Evolutionary conservation across 345 rosid genomes (phyloP).

Genomic region (Balakata baccata): DNA sequence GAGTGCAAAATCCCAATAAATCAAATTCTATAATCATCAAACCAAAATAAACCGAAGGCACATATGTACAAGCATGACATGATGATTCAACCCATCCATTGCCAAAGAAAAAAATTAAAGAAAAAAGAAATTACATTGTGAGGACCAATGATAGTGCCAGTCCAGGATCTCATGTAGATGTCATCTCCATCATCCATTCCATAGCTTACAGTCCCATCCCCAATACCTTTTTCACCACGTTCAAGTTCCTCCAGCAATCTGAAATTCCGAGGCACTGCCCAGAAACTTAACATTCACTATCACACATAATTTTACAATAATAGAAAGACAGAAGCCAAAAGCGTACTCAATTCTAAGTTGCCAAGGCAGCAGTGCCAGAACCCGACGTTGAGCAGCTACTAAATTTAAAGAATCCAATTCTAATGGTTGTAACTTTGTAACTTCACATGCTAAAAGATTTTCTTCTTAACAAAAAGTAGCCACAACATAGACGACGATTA

Average conservation of each 20-base stretch:
- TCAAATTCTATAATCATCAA: background rate
- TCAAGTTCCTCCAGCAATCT: constrained; percentile 86
- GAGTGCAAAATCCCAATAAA: background rate
- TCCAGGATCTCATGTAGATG: constrained; percentile 89
- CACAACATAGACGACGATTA: background rate
- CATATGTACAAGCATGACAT: constrained; percentile 1
- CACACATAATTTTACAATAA: background rate
- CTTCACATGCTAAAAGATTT: background rate
- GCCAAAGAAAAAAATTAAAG: background rate
- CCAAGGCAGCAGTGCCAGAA: background rate
- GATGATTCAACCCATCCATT: background rate
- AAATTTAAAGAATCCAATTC: background rate
- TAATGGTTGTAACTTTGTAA: background rate
- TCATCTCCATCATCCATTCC: constrained; percentile 95
- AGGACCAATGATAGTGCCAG: constrained; percentile 88
- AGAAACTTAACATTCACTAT: constrained; percentile 13
- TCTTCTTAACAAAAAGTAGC: background rate
- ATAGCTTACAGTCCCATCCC: constrained; percentile 89
- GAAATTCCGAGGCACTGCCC: constrained; percentile 74
- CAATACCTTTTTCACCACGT: constrained; percentile 89
- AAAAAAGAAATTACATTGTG: constrained; percentile 57
- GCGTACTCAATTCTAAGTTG: background rate
- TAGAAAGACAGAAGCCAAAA: background rate
- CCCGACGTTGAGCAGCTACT: background rate
- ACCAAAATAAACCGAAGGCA: background rate